A percentile compares a stretch with the other conserved stretches of the same genome.
Evolutionary conservation across 495 filamentous ascomycete species (phyloP).

Genomic region (Neurospora sp.): DNA sequence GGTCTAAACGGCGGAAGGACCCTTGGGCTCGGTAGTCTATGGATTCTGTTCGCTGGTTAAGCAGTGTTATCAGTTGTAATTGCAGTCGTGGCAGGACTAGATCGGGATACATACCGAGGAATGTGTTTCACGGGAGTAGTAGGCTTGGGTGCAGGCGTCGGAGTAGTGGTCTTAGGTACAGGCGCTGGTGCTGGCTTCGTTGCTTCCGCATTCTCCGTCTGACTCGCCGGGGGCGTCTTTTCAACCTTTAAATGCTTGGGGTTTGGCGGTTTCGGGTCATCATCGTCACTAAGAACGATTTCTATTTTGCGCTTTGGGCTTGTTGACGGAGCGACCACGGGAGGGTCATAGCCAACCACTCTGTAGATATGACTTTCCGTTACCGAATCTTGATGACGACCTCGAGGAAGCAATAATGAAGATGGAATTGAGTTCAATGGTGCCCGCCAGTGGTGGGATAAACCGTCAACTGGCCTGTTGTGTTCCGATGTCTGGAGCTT

Average conservation of each 20-base stretch:
- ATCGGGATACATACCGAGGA: background rate
- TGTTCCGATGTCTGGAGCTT: background rate
- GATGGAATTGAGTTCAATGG: background rate
- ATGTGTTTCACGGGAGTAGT: background rate
- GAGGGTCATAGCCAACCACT: background rate
- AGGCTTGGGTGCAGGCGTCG: background rate
- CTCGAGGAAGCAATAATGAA: background rate
- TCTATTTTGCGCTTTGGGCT: background rate
- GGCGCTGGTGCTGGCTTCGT: background rate
- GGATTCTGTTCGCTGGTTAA: background rate
- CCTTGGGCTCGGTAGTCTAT: background rate
- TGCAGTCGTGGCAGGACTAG: background rate
- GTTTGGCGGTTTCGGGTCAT: background rate
- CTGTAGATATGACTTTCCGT: background rate
- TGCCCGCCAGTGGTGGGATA: slow-evolving; percentile 4
- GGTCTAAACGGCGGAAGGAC: background rate
- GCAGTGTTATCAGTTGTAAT: background rate
- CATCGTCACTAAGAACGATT: background rate
- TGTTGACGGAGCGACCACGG: background rate
- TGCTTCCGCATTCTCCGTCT: background rate
- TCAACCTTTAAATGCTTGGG: background rate
- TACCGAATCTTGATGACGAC: background rate
- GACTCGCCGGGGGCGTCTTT: background rate
- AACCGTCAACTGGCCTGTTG: background rate
- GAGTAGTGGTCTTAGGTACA: background rate